Percentiles rank a stretch among this genome's conserved stretches.
Evolutionary conservation across 2,329 filamentous ascomycete species (phyloP).

Genomic region (Xylaria sp.): DNA sequence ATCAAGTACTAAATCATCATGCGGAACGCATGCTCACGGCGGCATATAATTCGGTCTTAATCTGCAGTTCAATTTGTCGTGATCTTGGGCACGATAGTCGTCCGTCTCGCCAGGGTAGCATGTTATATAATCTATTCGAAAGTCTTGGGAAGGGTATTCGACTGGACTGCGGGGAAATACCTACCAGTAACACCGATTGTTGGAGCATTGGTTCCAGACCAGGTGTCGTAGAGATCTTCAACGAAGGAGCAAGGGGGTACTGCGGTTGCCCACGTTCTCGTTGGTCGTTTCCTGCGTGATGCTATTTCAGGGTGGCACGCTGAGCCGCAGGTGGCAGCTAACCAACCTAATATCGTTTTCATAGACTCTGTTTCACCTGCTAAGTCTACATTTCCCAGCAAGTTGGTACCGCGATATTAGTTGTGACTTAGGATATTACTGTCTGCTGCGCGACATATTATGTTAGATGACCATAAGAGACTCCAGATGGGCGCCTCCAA

Average conservation of each 20-base stretch:
- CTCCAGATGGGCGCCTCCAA: conserved; percentile 35
- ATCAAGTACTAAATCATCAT: conserved; percentile 39
- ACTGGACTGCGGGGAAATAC: conserved; percentile 48
- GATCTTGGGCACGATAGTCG: conserved; percentile 8
- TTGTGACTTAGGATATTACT: conserved; percentile 39
- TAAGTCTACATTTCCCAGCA: conserved; percentile 39
- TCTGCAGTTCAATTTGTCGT: conserved; percentile 24
- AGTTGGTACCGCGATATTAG: conserved; percentile 42
- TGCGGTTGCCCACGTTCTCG: conserved; percentile 19
- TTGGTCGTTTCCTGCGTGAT: conserved; percentile 32
- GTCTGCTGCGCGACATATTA: conserved; percentile 38
- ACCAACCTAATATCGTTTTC: conserved; percentile 30
- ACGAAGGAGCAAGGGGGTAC: conserved; percentile 20
- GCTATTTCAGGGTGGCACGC: conserved; percentile 37
- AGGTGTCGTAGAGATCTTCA: conserved; percentile 18
- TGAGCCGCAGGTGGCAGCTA: conserved; percentile 30
- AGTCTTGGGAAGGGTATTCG: conserved; percentile 39
- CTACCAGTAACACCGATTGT: conserved; percentile 47
- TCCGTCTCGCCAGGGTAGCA: conserved; percentile 19
- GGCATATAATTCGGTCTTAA: conserved; percentile 36
- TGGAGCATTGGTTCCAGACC: conserved; percentile 41
- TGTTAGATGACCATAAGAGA: conserved; percentile 33
- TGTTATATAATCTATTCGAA: conserved; percentile 32
- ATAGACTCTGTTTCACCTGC: conserved; percentile 26
- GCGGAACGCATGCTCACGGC: conserved; percentile 31